Conservation (phyloP, 2,329 filamentous ascomycete species). For the Phoma sp. region DNA sequence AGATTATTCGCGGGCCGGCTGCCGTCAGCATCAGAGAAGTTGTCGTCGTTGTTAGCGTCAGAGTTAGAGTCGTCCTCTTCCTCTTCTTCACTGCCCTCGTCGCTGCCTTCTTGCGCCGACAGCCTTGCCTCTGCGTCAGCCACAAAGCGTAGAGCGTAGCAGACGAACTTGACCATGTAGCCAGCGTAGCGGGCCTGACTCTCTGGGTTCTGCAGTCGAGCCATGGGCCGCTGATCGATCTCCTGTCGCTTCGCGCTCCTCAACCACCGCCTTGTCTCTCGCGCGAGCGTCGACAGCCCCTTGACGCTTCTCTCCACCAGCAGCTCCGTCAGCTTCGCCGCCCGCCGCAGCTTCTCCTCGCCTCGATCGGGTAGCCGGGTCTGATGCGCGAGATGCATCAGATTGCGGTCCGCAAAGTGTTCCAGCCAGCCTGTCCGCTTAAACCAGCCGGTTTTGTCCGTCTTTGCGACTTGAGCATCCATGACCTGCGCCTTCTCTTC, state of each 20-base stretch:
- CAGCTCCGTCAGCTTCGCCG: neutral
- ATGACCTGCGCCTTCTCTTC: too few species aligned
- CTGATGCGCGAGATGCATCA: neutral
- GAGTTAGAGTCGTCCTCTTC: too few species aligned
- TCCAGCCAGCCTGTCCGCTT: neutral
- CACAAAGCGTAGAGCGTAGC: constrained; percentile 14
- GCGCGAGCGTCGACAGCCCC: neutral
- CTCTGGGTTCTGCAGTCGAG: neutral
- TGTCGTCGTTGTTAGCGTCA: too few species aligned
- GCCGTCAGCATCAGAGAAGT: too few species aligned
- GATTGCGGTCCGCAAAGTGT: neutral
- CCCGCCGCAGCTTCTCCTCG: neutral
- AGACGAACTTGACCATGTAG: constrained; percentile 19
- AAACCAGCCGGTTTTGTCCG: neutral
- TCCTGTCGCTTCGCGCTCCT: neutral
- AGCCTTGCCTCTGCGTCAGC: neutral
- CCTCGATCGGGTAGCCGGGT: neutral
- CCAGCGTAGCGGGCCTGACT: constrained; percentile 13
- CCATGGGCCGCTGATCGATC: neutral
- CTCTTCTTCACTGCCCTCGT: too few species aligned
- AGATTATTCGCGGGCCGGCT: too few species aligned
- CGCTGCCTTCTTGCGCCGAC: too few species aligned
- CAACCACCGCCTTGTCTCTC: neutral
- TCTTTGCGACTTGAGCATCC: neutral
- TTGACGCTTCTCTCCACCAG: neutral